These are phyloP conservation scores for Ogataea allantospora DNA, from an alignment of 805 yeast genomes.

Conservation along the genomic window DNA sequence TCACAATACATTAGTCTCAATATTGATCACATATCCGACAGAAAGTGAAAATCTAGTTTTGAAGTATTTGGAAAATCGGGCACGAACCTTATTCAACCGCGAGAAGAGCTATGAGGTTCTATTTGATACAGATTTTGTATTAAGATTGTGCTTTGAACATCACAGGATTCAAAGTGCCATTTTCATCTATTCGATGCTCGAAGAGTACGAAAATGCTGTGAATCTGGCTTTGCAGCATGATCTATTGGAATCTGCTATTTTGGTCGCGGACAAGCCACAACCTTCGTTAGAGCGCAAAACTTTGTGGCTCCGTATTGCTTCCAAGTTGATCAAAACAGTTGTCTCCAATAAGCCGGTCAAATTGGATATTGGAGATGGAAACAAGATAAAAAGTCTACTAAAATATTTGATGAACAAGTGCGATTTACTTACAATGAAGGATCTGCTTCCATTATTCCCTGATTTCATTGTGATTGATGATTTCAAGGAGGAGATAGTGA, in stretches of 20 bases:
- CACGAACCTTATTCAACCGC: slow-evolving; percentile 14
- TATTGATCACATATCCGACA: slow-evolving; percentile 52
- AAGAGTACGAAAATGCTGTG: slow-evolving; percentile 78
- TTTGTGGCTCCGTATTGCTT: slow-evolving; percentile 70
- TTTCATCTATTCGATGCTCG: slow-evolving; percentile 64
- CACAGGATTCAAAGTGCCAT: slow-evolving; percentile 65
- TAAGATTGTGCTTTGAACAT: slow-evolving; percentile 67
- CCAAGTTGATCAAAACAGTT: slow-evolving; percentile 42
- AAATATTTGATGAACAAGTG: slow-evolving; percentile 42
- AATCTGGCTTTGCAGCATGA: slow-evolving; percentile 64
- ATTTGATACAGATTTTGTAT: slow-evolving; percentile 71
- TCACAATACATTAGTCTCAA: slow-evolving; percentile 68
- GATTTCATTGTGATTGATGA: slow-evolving; percentile 78
- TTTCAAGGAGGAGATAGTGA: slow-evolving; percentile 78
- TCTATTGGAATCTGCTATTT: slow-evolving; percentile 55
- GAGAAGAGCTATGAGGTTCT: slow-evolving; percentile 31
- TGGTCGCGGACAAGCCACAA: slow-evolving; percentile 53
- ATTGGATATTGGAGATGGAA: slow-evolving; percentile 32
- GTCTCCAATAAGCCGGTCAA: slow-evolving; percentile 28
- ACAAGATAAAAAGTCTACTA: slow-evolving; percentile 33
- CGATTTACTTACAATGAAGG: slow-evolving; percentile 65
- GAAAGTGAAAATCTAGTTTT: slow-evolving; percentile 48
- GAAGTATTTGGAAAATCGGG: slow-evolving; percentile 43
- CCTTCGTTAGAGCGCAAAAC: slow-evolving; percentile 53
- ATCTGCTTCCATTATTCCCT: slow-evolving; percentile 80